phyloP scores from a whole-genome alignment of 495 filamentous ascomycete genomes.

The Beverwykella pulmonaria region DNA sequence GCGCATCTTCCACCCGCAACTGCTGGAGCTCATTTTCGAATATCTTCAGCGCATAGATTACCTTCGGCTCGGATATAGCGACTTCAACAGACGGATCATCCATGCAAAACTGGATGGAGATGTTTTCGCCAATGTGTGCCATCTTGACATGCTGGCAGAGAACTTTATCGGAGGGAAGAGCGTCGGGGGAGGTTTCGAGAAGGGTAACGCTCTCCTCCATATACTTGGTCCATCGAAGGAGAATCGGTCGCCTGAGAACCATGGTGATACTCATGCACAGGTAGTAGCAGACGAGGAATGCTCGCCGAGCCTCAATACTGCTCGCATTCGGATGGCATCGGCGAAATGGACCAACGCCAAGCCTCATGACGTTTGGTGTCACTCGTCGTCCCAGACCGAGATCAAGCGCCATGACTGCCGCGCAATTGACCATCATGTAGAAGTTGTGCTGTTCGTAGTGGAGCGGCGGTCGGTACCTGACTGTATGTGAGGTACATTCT shows the following conservation, averaged over 20 bases:
- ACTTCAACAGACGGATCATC: constrained; percentile 68
- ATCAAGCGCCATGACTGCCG: constrained; percentile 84
- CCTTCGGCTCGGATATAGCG: constrained; percentile 72
- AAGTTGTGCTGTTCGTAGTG: constrained; percentile 87
- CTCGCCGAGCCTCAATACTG: constrained; percentile 70
- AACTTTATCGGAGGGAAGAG: constrained; percentile 69
- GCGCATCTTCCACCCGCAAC: constrained; percentile 30
- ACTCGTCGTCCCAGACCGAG: constrained; percentile 69
- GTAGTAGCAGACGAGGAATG: constrained; percentile 85
- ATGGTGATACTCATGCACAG: constrained; percentile 65
- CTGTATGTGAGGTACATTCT: constrained; percentile 38
- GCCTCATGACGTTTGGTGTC: constrained; percentile 49
- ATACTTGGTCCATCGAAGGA: constrained; percentile 80
- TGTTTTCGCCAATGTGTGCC: constrained; percentile 79
- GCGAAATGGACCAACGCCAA: constrained; percentile 38
- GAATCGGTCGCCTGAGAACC: constrained; percentile 76
- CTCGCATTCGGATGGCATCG: constrained; percentile 57
- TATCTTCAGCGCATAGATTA: constrained; percentile 70
- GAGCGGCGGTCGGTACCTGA: constrained; percentile 83
- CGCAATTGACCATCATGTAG: constrained; percentile 83
- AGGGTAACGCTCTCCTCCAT: constrained; percentile 82
- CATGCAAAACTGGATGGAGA: constrained; percentile 71
- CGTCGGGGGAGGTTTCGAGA: constrained; percentile 70
- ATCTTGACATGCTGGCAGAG: constrained; percentile 76
- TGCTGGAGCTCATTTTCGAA: constrained; percentile 73